Evolutionary conservation across 179 eudicot species (phyloP).

Genomic region (Spinacia oleracea): DNA sequence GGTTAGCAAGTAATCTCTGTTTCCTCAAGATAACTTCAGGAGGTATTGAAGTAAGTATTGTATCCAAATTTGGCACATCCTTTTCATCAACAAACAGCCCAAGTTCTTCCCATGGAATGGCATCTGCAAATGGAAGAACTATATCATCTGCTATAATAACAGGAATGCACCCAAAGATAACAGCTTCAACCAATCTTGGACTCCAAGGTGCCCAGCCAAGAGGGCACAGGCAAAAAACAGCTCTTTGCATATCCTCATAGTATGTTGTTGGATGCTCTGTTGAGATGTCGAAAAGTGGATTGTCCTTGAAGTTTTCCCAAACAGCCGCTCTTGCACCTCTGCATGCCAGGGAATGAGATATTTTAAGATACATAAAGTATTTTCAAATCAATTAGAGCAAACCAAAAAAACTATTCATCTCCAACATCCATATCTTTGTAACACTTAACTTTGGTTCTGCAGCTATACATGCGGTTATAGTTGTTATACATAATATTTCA

Average conservation of each 20-base stretch:
- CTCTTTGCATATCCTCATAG: slow-evolving; percentile 95
- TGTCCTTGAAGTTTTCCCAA: slow-evolving; percentile 96
- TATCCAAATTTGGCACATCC: slow-evolving; percentile 80
- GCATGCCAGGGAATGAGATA: slow-evolving; percentile 19
- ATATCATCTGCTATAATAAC: slow-evolving; percentile 93
- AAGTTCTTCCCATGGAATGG: slow-evolving; percentile 95
- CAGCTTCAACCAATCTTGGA: slow-evolving; percentile 95
- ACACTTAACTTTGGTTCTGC: not conserved
- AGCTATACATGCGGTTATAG: not conserved
- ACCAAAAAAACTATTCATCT: slow-evolving; percentile 2
- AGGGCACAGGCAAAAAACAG: slow-evolving; percentile 85
- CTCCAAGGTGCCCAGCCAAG: slow-evolving; percentile 99
- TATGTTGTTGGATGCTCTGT: slow-evolving; percentile 95
- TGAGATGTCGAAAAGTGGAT: slow-evolving; percentile 90
- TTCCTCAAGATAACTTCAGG: slow-evolving; percentile 78
- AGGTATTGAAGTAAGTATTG: slow-evolving; percentile 79
- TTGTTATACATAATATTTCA: not conserved
- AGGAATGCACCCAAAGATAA: slow-evolving; percentile 89
- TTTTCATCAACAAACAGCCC: slow-evolving; percentile 80
- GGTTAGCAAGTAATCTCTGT: slow-evolving; percentile 88
- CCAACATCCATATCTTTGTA: not conserved
- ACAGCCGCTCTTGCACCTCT: slow-evolving; percentile 96
- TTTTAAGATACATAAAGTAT: not conserved
- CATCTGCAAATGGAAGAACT: slow-evolving; percentile 92
- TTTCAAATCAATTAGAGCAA: not conserved